Base-by-base conservation (phyloP, 176 grass and related monocot genomes). In the Oryza punctata region DNA sequence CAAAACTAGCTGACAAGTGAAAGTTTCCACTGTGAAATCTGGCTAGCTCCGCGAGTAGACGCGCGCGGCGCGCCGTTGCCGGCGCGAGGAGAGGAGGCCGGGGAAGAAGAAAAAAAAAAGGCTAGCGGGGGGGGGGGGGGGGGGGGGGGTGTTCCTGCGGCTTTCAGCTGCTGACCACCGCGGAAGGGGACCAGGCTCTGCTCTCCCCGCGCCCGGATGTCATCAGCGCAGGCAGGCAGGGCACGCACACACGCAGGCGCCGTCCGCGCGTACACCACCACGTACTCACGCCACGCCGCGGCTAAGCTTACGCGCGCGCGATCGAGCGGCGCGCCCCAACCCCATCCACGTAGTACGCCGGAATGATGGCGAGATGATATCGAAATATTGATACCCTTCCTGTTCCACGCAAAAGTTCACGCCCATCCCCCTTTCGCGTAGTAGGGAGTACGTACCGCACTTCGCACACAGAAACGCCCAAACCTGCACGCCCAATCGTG, bases 101-200 rank as follows among this genome's bases (percentile, higher is more conserved):
- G 40, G 38, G 40, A 41, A 41, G 26, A 59, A 64, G 16, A 64
- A 47, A 24, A 24, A 81, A 64, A 47, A 24, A 24, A 81, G 21
- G 65, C 46, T 81, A 43, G 79, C 72, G 52, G 80, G 7, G 7
- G 37, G 69, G 80, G 80, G 54, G 37, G 69, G 80, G 80, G 54
- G 52, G 80, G 7, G 7, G 37, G 69, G 80, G 80, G 54, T n/a
- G n/a, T n/a, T 4, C 57, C 69, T 32, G 54, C 40, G 8, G 27
- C 46, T 54, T 54, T 32, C 38, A 15, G 69, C 3, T 28, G 75
- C 57, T 10, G 77, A 19, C 24, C 61, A 21, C 60, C 10, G 24
- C 2, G 32, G 32, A 33, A 33, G 21, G 64, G 77, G 78, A 70
- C 78, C 65, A 81, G 65, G 28, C 64, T 49, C 19, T 26, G 38